Conservation (phyloP, 352 stramenopile species). For the Phytophthora ramorum region DNA sequence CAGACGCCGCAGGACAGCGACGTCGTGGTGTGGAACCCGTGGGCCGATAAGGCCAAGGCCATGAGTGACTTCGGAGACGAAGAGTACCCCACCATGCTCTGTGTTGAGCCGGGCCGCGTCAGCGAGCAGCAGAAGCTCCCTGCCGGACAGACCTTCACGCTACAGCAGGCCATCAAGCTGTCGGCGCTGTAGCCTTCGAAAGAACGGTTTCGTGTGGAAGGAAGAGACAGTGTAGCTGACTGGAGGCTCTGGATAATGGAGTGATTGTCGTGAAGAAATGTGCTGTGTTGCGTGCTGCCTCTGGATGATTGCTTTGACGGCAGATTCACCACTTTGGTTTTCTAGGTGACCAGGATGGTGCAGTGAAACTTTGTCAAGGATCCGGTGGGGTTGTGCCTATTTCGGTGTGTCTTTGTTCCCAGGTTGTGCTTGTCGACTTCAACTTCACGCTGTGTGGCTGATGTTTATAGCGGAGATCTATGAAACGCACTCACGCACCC, state of each 20-base stretch:
- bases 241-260: conserved; percentile 9
- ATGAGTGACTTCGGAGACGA: conserved; percentile 96
- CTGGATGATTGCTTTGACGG: not conserved
- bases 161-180: conserved; percentile 73
- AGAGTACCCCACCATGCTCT: conserved; percentile 96
- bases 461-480: conserved; percentile 26
- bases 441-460: not conserved
- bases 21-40: conserved; percentile 96
- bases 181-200: conserved; percentile 48
- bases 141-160: conserved; percentile 60
- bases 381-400: conserved; percentile 13
- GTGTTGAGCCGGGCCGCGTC: conserved; percentile 93
- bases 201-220: not conserved
- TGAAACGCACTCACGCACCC: conserved; percentile 5
- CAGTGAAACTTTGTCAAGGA: not conserved
- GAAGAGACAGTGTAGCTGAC: not conserved
- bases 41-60: conserved; percentile 91
- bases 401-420: conserved; percentile 17
- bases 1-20: conserved; percentile 58
- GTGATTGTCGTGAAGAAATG: conserved; percentile 23
- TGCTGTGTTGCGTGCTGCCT: not conserved
- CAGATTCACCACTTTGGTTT: no score
- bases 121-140: conserved; percentile 71
- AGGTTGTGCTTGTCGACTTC: not conserved
- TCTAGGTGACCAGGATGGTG: not conserved